Evolutionary conservation across 345 rosid genomes (phyloP), one percentile per base, ranked within the genome.

Genomic region (Sonneratia alba): DNA sequence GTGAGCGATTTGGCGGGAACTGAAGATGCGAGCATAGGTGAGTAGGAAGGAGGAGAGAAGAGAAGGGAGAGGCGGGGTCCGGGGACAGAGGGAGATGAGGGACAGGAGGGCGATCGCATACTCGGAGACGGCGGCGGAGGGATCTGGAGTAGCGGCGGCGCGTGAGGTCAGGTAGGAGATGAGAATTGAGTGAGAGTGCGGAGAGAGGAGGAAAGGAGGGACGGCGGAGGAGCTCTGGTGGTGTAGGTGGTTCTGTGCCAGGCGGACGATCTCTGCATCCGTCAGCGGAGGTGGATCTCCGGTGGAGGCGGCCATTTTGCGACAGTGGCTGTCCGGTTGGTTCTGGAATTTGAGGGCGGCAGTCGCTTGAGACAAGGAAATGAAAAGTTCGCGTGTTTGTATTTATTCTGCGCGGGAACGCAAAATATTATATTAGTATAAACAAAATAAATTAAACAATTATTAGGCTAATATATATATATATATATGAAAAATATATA

Each of bases 11-110:
- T 78, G 76, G 71, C 62, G 74, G 71, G 84, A 74, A 64, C 75
- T 76, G 79, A 89, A 86, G 49, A 89, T 79, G 21, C 77, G 71
- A 7, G 80, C 75, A 86, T 91, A 89, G 48, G 83, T 63, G 80
- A 84, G 66, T 62, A 91, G 91, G 51, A 91, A 81, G 21, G 91
- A 85, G 6, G 91, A 81, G 36, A 91, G 85, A 42, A 89, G 89
- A 27, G 90, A 79, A 9, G 86, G 73, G 67, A 88, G 77, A 3
- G 78, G 16, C 10, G 89, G 83, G 49, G 81, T 72, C 32, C 75
- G 69, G 0, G 89, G 93, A 56, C 89, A 83, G 22, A 84, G 79
- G 14, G 87, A 87, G 15, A 91, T 78, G 76, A 91, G 81, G 21
- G 89, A 86, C 34, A 91, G 83, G 21, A 89, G 89, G 72, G 96